A percentile compares a stretch with the other conserved stretches of the same genome.
Conservation (phyloP, 257 asterid species). For the Sherardia arvensis region DNA sequence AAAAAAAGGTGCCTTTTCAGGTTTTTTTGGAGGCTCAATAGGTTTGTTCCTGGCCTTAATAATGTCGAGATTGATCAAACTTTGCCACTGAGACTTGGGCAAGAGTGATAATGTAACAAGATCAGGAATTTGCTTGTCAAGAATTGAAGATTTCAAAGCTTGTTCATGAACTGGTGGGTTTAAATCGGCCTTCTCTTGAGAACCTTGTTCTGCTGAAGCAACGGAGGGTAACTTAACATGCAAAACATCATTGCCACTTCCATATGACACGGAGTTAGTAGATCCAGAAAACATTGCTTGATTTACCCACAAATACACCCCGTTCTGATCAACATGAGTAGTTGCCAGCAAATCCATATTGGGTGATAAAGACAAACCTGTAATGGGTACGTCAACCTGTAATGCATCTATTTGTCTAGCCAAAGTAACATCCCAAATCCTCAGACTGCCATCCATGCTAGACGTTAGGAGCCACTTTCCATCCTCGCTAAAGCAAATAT, state of each 20-base stretch:
- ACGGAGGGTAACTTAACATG: conserved; percentile 53
- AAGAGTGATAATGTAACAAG: conserved; percentile 73
- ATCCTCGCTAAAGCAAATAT: conserved; percentile 81
- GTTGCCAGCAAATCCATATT: conserved; percentile 86
- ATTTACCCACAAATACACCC: conserved; percentile 86
- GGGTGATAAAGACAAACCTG: conserved; percentile 80
- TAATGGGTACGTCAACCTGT: conserved; percentile 63
- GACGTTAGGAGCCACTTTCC: conserved; percentile 92
- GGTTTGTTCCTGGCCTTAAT: conserved; percentile 87
- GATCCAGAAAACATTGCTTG: conserved; percentile 82
- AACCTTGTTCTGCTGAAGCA: conserved; percentile 37
- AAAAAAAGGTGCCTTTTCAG: conserved; percentile 90
- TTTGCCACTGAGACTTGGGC: conserved; percentile 95
- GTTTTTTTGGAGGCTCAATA: conserved; percentile 92
- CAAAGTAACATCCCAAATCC: conserved; percentile 83
- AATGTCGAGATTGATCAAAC: conserved; percentile 82
- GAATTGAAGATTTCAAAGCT: conserved; percentile 20
- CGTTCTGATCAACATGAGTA: conserved; percentile 79
- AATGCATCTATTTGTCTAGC: conserved; percentile 82
- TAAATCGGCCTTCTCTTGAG: conserved; percentile 25
- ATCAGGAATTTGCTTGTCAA: conserved; percentile 58
- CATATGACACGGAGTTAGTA: conserved; percentile 33
- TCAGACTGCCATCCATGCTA: conserved; percentile 89
- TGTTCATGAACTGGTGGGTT: conserved; percentile 24
- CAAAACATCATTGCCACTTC: conserved; percentile 63